These are phyloP conservation scores for Daldinia childiae DNA, from an alignment of 495 filamentous ascomycete genomes.

Conservation along the genomic window DNA sequence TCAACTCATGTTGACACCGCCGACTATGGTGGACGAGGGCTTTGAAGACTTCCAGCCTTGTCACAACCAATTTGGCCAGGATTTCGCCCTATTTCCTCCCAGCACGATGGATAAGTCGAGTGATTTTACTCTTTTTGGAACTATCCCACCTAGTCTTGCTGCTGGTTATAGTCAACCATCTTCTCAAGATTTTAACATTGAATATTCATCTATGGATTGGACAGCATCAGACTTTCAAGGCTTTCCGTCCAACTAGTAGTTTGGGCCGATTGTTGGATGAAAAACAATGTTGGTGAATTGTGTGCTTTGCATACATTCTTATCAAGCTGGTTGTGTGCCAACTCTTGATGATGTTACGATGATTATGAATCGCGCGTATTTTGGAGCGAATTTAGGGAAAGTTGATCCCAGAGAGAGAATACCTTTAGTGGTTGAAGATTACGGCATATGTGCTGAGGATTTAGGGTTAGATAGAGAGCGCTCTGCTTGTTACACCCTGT, in stretches of 20 bases:
- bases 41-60: conserved; percentile 58
- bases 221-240: conserved; percentile 47
- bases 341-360: conserved; percentile 42
- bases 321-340: conserved; percentile 1
- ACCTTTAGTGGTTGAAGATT: conserved; percentile 19
- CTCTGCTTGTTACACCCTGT: conserved; percentile 27
- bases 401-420: conserved; percentile 37
- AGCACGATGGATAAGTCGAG: conserved; percentile 39
- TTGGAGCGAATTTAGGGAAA: conserved; percentile 19
- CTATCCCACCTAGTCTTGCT: conserved; percentile 50
- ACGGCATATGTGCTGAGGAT: neutral
- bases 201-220: conserved; percentile 51
- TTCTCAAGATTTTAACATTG: conserved; percentile 55
- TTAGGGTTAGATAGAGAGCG: conserved; percentile 22
- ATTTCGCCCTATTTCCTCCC: conserved; percentile 60
- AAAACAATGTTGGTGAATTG: neutral
- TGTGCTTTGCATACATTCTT: conserved; percentile 17
- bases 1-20: conserved; percentile 70
- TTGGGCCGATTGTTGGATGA: conserved; percentile 27
- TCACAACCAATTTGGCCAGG: conserved; percentile 48
- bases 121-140: conserved; percentile 48
- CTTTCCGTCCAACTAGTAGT: conserved; percentile 33
- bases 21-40: conserved; percentile 60
- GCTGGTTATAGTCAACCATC: conserved; percentile 54
- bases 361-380: conserved; percentile 30